A percentile compares a stretch with the other conserved stretches of the same genome.
phyloP scores from a whole-genome alignment of 495 filamentous ascomycete species.

The Immersiella caudata region DNA sequence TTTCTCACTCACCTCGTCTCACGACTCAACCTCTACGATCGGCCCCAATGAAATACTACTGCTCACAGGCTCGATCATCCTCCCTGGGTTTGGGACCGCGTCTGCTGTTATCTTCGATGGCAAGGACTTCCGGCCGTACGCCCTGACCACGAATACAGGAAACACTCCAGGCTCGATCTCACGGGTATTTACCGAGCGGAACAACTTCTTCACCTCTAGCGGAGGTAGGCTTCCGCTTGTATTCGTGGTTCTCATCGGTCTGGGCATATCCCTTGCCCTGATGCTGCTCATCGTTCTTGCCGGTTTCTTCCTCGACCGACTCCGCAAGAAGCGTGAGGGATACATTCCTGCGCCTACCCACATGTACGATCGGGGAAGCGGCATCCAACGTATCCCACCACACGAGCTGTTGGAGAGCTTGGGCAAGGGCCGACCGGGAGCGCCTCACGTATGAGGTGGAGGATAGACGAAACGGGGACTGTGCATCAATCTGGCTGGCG shows the following conservation, averaged over 20 bases:
- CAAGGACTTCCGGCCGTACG: constrained; percentile 72
- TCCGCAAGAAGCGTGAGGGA: constrained; percentile 82
- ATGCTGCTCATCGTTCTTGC: constrained; percentile 86
- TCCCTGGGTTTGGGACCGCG: constrained; percentile 73
- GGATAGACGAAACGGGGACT: neutral
- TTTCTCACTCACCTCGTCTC: constrained; percentile 66
- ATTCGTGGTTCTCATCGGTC: constrained; percentile 87
- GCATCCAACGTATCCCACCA: constrained; percentile 80
- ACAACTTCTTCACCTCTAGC: constrained; percentile 61
- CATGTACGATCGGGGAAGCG: constrained; percentile 71
- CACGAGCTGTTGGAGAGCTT: constrained; percentile 70
- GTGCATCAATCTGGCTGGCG: constrained; percentile 16
- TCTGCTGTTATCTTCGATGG: constrained; percentile 91
- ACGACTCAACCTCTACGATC: constrained; percentile 62
- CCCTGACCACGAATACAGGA: constrained; percentile 68
- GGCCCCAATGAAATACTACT: constrained; percentile 71
- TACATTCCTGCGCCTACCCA: constrained; percentile 79
- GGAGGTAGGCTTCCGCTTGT: constrained; percentile 67
- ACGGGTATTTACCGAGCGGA: constrained; percentile 73
- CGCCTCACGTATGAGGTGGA: constrained; percentile 45
- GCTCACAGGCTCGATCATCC: constrained; percentile 74
- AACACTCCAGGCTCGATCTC: constrained; percentile 72
- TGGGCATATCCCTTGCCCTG: constrained; percentile 83
- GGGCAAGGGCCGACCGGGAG: constrained; percentile 42
- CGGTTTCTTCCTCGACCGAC: constrained; percentile 80